phyloP scores from a whole-genome alignment of 2,329 filamentous ascomycete genomes.

The Paraphaeosphaeria minitans region DNA sequence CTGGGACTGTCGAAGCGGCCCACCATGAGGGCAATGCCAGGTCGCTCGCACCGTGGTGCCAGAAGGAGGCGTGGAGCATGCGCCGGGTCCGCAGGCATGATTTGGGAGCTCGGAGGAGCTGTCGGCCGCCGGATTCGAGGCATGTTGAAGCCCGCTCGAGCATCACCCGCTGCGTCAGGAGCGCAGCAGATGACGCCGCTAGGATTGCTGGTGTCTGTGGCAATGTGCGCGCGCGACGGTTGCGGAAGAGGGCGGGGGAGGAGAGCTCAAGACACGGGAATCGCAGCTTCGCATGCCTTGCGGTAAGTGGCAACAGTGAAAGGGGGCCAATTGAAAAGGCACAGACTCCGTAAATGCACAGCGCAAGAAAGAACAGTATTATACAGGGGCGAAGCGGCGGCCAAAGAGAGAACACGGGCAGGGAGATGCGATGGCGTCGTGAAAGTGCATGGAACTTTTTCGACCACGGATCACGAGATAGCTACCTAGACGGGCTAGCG shows the following conservation, averaged over 20 bases:
- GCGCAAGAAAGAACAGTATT: constrained; percentile 8
- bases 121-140: constrained; percentile 61
- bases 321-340: constrained; percentile 14
- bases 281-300: constrained; percentile 26
- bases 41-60: constrained; percentile 60
- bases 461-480: constrained; percentile 24
- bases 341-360: constrained; percentile 4
- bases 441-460: constrained; percentile 30
- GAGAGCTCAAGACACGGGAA: constrained; percentile 1
- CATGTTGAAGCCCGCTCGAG: constrained; percentile 65
- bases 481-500: constrained; percentile 19
- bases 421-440: constrained; percentile 17
- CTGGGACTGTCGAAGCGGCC: constrained; percentile 20
- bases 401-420: constrained; percentile 16
- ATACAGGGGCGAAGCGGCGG: constrained; percentile 12
- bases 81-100: constrained; percentile 51
- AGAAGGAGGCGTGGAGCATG: constrained; percentile 60
- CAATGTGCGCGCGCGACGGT: constrained; percentile 12
- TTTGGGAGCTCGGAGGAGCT: constrained; percentile 53
- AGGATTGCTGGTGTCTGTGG: constrained; percentile 25
- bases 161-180: constrained; percentile 50
- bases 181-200: constrained; percentile 27
- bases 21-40: constrained; percentile 47
- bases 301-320: constrained; percentile 1
- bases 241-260: constrained; percentile 7